phyloP scores from a whole-genome alignment of 306 rosid genomes.

The Lathyrus oleraceus region DNA sequence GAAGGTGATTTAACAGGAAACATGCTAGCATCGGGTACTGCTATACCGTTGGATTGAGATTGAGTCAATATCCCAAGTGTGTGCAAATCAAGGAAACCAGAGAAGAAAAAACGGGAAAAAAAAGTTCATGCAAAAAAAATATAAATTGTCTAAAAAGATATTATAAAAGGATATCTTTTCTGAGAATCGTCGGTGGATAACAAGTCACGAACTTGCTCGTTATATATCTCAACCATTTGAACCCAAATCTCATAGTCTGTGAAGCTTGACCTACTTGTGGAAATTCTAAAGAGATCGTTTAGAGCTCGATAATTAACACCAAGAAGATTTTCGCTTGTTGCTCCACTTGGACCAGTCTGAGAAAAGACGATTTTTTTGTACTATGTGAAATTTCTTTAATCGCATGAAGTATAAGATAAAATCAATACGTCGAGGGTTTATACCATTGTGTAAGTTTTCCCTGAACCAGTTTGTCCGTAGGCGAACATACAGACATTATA shows the following conservation, averaged over 20 bases:
- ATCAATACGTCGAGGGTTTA: conserved; percentile 28
- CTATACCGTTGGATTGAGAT: conserved; percentile 44
- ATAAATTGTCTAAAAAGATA: neutral
- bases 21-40: conserved; percentile 56
- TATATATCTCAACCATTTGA: conserved; percentile 58
- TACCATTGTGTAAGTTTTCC: conserved; percentile 79
- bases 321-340: conserved; percentile 40
- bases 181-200: conserved; percentile 32
- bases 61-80: conserved; percentile 55
- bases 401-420: conserved; percentile 21
- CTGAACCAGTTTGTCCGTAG: conserved; percentile 74
- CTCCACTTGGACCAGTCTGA: conserved; percentile 57
- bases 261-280: conserved; percentile 33
- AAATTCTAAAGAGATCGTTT: conserved; percentile 49
- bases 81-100: conserved; percentile 62
- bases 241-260: conserved; percentile 43
- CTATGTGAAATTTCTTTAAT: conserved; percentile 29
- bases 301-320: conserved; percentile 59
- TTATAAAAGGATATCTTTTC: conserved; percentile 49
- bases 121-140: conserved; percentile 28
- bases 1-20: conserved; percentile 45
- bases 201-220: conserved; percentile 61
- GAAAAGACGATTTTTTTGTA: conserved; percentile 31
- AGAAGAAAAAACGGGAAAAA: neutral
- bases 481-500: conserved; percentile 69